Evolutionary conservation across 768 basidiomycete genomes (phyloP), one percentile per base, ranked within the genome.

Genomic region (Mycena floridula): DNA sequence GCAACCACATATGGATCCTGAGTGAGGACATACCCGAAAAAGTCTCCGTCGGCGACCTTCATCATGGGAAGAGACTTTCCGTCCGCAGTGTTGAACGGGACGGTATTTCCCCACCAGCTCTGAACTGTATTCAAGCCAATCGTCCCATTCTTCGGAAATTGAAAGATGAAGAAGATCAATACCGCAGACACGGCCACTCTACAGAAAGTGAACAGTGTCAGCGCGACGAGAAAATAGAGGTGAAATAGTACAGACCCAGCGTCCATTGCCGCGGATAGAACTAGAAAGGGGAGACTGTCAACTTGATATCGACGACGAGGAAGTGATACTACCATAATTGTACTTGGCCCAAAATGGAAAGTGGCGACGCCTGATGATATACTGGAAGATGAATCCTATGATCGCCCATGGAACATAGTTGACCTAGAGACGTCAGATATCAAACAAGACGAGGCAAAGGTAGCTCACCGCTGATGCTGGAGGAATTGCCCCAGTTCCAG

Each of bases 331-430:
- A n/a, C n/a, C 67, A 52, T 78, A 77, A 55, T 77, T 77, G 61
- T 77, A 77, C 61, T 84, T 85, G 13, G 82, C 76, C 82, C 83
- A 85, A 72, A 78, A 84, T 5, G 74, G 72, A 62, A 81, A 79
- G 50, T 83, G 67, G 54, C 66, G 73, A 39, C 77, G 66, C 25
- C 82, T 71, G 52, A 84, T 70, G 44, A 73, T 57, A 43, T 76
- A 81, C 49, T 83, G 76, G 72, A 83, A 83, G 45, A 81, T 65
- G 59, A 81, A 82, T 11, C 79, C 81, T 28, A 81, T 71, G 40
- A 82, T 72, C 1, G 71, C 72, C 80, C 80, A 84, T 7, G 81
- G 72, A 6, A 82, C 78, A 53, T 77, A 85, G 66, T 85, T 85
- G 62, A 78, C 67, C 12, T n/a, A 66, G n/a, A n/a, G n/a, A n/a